Evolutionary conservation across 2,329 filamentous ascomycete species (phyloP).

Genomic region (Chaetothyriales sp.): DNA sequence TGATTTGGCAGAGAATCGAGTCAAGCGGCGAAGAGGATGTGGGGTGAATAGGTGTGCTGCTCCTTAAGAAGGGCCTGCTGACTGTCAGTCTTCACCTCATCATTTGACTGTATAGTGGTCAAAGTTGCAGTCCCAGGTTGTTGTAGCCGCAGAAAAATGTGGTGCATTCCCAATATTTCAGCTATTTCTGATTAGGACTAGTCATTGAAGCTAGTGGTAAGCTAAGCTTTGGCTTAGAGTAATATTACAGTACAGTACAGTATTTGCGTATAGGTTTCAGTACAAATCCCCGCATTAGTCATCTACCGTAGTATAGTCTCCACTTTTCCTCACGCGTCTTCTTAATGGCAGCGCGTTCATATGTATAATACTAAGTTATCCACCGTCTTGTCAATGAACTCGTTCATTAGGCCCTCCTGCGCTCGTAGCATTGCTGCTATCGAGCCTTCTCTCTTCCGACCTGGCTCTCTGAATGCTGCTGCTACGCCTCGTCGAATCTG

Average conservation of each 20-base stretch:
- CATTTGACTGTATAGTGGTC: not conserved
- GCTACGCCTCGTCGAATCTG: not conserved
- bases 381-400: not conserved
- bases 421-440: not conserved
- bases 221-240: too few species aligned
- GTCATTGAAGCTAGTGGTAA: too few species aligned
- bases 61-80: not conserved
- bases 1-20: not conserved
- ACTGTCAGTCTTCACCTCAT: not conserved
- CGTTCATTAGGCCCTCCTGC: not conserved
- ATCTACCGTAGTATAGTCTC: not conserved
- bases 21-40: not conserved
- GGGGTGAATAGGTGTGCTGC: not conserved
- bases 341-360: not conserved
- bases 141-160: too few species aligned
- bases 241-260: too few species aligned
- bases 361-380: not conserved
- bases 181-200: too few species aligned
- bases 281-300: too few species aligned
- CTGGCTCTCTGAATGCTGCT: not conserved
- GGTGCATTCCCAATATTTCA: too few species aligned
- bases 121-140: not conserved
- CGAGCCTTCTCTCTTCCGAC: not conserved
- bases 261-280: too few species aligned
- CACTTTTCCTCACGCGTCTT: not conserved